phyloP scores from a whole-genome alignment of 2,329 filamentous ascomycete species.

The Fusarium piperis region DNA sequence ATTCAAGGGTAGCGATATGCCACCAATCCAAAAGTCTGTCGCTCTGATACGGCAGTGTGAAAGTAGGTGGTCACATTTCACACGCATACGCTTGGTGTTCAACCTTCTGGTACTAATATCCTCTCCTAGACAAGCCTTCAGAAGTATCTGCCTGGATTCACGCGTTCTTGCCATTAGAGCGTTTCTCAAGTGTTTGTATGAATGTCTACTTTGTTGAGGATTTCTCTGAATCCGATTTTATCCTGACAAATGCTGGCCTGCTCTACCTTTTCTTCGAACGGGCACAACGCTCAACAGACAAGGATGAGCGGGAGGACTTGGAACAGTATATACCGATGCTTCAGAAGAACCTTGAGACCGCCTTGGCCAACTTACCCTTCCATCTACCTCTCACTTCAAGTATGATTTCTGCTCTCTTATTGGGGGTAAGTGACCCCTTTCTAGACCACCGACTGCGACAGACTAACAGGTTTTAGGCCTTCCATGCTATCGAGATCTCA shows the following conservation, averaged over 20 bases:
- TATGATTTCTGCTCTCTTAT: conserved; percentile 39
- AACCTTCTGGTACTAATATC: background rate
- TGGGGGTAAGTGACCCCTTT: conserved; percentile 27
- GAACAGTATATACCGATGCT: conserved; percentile 37
- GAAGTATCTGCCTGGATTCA: conserved; percentile 42
- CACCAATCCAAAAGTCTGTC: conserved; percentile 38
- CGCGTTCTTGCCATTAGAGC: conserved; percentile 42
- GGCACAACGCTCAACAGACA: conserved; percentile 5
- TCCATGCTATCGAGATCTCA: conserved; percentile 46
- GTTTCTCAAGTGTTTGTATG: conserved; percentile 46
- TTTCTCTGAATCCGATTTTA: conserved; percentile 46
- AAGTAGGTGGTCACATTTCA: conserved; percentile 17
- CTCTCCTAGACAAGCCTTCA: conserved; percentile 27
- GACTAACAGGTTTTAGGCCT: conserved; percentile 36
- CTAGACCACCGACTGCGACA: too few species aligned
- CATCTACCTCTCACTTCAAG: conserved; percentile 45
- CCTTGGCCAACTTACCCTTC: conserved; percentile 44
- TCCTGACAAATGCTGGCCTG: conserved; percentile 47
- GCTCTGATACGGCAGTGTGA: conserved; percentile 32
- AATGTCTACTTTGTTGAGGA: conserved; percentile 48
- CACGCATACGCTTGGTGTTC: background rate
- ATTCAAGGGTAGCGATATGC: conserved; percentile 30
- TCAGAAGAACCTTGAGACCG: conserved; percentile 45
- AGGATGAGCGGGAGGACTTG: conserved; percentile 39
- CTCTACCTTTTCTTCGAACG: conserved; percentile 45